Evolutionary conservation across 208 protist genomes (phyloP).

Genomic region (Acanthamoeba polyphaga): DNA sequence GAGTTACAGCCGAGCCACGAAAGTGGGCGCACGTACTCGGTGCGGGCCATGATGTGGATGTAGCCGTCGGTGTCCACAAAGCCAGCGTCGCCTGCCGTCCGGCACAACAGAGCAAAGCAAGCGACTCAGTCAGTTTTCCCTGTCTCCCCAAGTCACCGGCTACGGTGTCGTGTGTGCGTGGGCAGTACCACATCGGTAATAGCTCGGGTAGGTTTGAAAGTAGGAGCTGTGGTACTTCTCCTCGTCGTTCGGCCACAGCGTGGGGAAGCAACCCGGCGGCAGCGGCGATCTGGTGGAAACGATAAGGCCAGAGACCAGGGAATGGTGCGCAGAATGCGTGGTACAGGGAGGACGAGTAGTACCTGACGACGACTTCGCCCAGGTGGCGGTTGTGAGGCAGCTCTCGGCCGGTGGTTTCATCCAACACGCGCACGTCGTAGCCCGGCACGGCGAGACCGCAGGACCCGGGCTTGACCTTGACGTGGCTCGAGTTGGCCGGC

Average conservation of each 20-base stretch:
- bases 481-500: neutral
- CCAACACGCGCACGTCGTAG: constrained; percentile 64
- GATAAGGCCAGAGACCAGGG: neutral
- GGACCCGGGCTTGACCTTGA: constrained; percentile 14
- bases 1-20: too few relatives aligned
- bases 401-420: neutral
- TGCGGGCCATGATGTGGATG: constrained; percentile 83
- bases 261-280: constrained; percentile 75
- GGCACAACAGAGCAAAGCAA: too few relatives aligned
- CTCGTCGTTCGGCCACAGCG: constrained; percentile 71
- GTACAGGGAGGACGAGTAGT: neutral
- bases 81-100: constrained; percentile 79
- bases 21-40: neutral
- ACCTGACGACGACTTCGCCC: constrained; percentile 45
- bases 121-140: too few relatives aligned
- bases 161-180: too few relatives aligned
- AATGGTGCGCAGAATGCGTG: neutral
- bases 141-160: too few relatives aligned
- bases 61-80: constrained; percentile 78
- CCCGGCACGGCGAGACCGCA: constrained; percentile 55
- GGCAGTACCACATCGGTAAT: constrained; percentile 19
- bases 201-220: constrained; percentile 50
- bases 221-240: constrained; percentile 54
- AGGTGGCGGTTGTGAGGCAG: constrained; percentile 48
- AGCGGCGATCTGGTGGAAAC: constrained; percentile 8